These are phyloP conservation scores for Paxillus rubicundulus DNA, from an alignment of 768 basidiomycete genomes.

Conservation along the genomic window DNA sequence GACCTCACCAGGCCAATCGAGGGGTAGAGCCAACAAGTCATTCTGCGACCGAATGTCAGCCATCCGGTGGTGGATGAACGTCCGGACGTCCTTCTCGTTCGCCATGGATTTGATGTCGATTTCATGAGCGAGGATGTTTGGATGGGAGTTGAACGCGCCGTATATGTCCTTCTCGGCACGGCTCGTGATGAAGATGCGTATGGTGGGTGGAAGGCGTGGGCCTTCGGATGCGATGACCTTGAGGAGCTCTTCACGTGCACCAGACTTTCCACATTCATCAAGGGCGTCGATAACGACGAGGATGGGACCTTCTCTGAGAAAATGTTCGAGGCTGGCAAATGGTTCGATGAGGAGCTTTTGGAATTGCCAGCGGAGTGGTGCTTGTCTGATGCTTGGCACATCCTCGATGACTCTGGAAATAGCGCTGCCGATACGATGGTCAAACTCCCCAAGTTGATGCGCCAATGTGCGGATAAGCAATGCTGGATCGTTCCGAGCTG, in stretches of 20 bases:
- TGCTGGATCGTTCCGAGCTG: constrained; percentile 27
- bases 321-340: constrained; percentile 14
- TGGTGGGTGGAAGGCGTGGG: constrained; percentile 14
- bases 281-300: constrained; percentile 36
- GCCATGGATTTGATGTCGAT: constrained; percentile 27
- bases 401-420: constrained; percentile 26
- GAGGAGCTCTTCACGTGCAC: constrained; percentile 27
- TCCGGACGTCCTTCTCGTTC: constrained; percentile 25
- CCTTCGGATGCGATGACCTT: constrained; percentile 26
- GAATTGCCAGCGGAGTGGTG: constrained; percentile 32
- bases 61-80: constrained; percentile 26
- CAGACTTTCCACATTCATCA: constrained; percentile 31
- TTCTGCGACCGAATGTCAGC: constrained; percentile 26
- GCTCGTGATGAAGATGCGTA: constrained; percentile 34
- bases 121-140: constrained; percentile 16
- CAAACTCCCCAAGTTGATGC: constrained; percentile 33
- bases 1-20: constrained; percentile 30
- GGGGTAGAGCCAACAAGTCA: constrained; percentile 22
- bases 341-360: constrained; percentile 34
- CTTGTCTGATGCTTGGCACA: constrained; percentile 29
- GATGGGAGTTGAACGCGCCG: constrained; percentile 7
- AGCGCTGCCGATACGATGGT: constrained; percentile 25
- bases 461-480: constrained; percentile 35
- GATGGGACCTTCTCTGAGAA: constrained; percentile 25
- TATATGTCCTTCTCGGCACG: constrained; percentile 32